Base-by-base conservation (phyloP, 75 land plant genomes). In the Adiantum capillusveneris region DNA sequence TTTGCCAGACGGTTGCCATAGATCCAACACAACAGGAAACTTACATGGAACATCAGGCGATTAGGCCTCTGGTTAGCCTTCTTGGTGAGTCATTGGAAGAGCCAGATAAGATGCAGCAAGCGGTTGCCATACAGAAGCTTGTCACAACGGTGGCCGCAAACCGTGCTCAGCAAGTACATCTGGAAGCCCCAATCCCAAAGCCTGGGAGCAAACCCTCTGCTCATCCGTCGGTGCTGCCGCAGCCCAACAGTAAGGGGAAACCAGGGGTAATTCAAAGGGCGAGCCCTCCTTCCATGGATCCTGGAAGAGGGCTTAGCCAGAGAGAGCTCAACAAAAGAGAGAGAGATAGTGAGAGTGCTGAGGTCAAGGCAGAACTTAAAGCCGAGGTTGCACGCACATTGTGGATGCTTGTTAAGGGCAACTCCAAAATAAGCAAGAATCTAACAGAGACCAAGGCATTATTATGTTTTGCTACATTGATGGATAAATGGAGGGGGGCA, bases 321-420 rank as follows among this genome's bases (percentile, higher is more conserved):
- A n/a, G 55, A 0, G 79, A 73, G 1, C 52, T 75, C 11, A 75
- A 72, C 60, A 62, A 67, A 31, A 73, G 74, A 34, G 83, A 76
- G 31, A 64, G 84, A 45, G 85, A 87, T 44, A 44, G n/a, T 18
- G 96, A 81, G 41, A 80, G 81, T 36, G 84, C 96, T 0, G 73
- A 55, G 6, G 62, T 77, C 6, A 87, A 86, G 50, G 71, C 80
- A 3, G 16, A 72, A 27, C 69, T 90, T 69, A 87, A 87, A 53
- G 88, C 88, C 19, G 86, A 87, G 79, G 88, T 79, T 0, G 94
- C 94, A 11, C 75, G 54, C 22, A 88, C 96, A 1, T 65, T 87
- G 16, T 79, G 84, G 82, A 66, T 73, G 28, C 81, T 90, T 2
- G 76, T 75, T 2, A 65, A 56, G 26, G 79, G 67, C 18, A 87